phyloP scores from a whole-genome alignment of 345 rosid genomes.

The Kernera saxatilis region DNA sequence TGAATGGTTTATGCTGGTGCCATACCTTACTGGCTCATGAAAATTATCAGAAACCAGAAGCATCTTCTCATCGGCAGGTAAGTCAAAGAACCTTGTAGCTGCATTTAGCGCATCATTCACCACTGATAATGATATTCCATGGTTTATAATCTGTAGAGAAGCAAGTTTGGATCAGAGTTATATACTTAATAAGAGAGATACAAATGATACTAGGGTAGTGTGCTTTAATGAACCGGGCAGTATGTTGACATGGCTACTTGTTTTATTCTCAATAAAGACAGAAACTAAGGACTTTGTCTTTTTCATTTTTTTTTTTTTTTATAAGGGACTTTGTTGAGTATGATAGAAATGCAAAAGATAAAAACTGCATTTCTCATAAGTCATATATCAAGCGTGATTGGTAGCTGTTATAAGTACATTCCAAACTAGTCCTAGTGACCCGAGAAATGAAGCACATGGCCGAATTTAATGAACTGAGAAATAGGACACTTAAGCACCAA shows the following conservation, averaged over 20 bases:
- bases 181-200: neutral
- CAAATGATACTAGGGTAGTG: neutral
- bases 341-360: slow-evolving; percentile 3
- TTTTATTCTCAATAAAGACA: neutral
- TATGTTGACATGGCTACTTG: neutral
- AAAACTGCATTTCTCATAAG: no score
- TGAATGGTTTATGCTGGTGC: slow-evolving; percentile 52
- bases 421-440: neutral
- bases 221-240: neutral
- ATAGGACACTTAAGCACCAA: neutral
- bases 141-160: slow-evolving; percentile 41
- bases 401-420: neutral
- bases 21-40: slow-evolving; percentile 47
- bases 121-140: slow-evolving; percentile 37
- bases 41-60: slow-evolving; percentile 36
- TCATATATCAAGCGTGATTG: neutral
- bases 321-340: slow-evolving; percentile 3
- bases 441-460: neutral
- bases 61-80: slow-evolving; percentile 49
- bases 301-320: neutral
- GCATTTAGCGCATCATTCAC: slow-evolving; percentile 39
- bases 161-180: slow-evolving; percentile 1
- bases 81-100: slow-evolving; percentile 47
- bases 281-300: neutral
- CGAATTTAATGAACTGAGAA: slow-evolving; percentile 15